Evolutionary conservation across 345 rosid species (phyloP), one percentile per base, ranked within the genome.

Genomic region (Carallia pectinifolia): DNA sequence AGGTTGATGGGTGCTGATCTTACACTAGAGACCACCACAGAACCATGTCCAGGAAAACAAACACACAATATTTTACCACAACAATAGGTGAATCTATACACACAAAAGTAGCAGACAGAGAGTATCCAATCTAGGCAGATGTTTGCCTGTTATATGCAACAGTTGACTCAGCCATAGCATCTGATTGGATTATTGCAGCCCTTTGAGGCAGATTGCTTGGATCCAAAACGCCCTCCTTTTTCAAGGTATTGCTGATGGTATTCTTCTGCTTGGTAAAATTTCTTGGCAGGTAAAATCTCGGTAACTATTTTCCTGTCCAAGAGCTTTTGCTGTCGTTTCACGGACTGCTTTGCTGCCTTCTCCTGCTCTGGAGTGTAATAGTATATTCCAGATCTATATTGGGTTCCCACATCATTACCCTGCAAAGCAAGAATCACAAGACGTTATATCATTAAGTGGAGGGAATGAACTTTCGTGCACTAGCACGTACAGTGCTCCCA

Each of bases 341-440:
- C 0, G 48, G 97, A 88, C 67, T 87, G 96, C 17, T 5, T 73
- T 0, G 97, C 97, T 17, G 77, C 83, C 73, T 84, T 80, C 85
- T 92, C 99, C 81, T 94, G 98, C 71, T 90, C 98, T 0, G 95
- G 86, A 6, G 87, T 86, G 74, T 90, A 92, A 55, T 76, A 86
- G 72, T 84, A 94, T 68, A 91, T 88, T 61, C 98, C 98, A 4
- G 98, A 90, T 79, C 98, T 74, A 82, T 94, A 92, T 62, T 89
- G 96, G 1, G 93, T 84, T 69, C 99, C 99, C 66, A 95, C 98
- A 62, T 95, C 99, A 81, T 84, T 82, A 9, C 97, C 97, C 99
- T 95, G 86, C 33, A 23, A 74, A 74, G 18, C 30, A 31, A n/a
- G 34, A 13, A 29, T 37, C 27, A 55, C 19, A 18, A 15, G 23